Base-by-base conservation (phyloP, 2,329 filamentous ascomycete genomes). In the Aspergillus brunneoviolaceus region DNA sequence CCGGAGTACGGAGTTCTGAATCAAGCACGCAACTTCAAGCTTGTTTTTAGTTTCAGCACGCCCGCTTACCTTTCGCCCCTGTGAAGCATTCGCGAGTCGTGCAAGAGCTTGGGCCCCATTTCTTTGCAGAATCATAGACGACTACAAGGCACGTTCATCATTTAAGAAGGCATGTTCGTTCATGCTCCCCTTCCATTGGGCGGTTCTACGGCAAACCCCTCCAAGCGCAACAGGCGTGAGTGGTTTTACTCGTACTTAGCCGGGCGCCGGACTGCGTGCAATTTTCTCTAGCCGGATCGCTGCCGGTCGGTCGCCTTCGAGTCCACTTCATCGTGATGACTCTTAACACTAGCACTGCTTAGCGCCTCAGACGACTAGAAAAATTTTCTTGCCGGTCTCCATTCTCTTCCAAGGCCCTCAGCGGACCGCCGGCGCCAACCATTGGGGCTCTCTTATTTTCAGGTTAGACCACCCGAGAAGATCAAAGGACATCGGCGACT, bases 121-220 rank as follows among this genome's bases (percentile, higher is more conserved):
- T 25, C 4, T 49, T 35, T 58, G 47, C 45, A 55, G 53, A 27
- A 31, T 51, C 29, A 49, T 29, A 19, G 42, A 42, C 48, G 29
- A 25, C 19, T 33, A 11, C 47, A 16, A 31, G 7, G 16, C 42
- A n/a, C 35, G 7, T 55, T 3, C 29, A 23, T 23, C 31, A 33
- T 21, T 27, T 25, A 21, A 33, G 21, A 57, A 53, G 57, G 49
- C 55, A 53, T 52, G 49, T 49, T 51, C 27, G 51, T 51, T 39
- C 27, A 42, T 25, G 21, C 42, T 11, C 42, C 9, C n/a, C 23
- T 49, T 48, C 49, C 16, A 62, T 60, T 60, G 54, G 60, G 27
- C 29, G 50, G 59, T 53, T 57, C 58, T 52, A 58, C 60, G 57
- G 62, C 39, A 62, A 64, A 62, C 57, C 60, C 58, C 51, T 47